Base-by-base conservation (phyloP, 345 rosid genomes). In the Heritiera littoralis region DNA sequence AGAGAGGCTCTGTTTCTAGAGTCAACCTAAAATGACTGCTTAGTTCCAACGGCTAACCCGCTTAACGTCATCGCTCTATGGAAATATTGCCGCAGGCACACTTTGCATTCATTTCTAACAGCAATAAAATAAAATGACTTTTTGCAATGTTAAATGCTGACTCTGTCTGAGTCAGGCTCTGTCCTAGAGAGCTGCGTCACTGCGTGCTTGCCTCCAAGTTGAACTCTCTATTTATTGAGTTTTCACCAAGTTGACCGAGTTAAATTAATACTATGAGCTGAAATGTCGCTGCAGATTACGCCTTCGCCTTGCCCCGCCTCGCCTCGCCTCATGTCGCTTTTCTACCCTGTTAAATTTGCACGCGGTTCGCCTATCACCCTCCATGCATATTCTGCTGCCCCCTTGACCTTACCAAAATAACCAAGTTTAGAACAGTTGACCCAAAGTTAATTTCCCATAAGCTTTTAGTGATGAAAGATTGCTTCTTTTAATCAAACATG, bases 11-110 rank as follows among this genome's bases (percentile, higher is more conserved):
- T 51, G 61, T 35, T 72, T 13, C 6, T 30, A 13, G 40, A 14
- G 75, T 72, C 75, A 72, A 51, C 41, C 64, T 52, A 69, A 51
- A 28, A 64, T 65, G 45, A 14, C 46, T 65, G n/a, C 69, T 15
- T 0, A 0, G 56, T 52, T 52, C 75, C 20, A 85, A 82, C 87
- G 87, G 83, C 83, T 82, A 75, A 4, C 66, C 66, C 60, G 0
- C 5, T 52, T 72, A 77, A 79, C 74, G 74, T 81, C 8, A 56
- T 7, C 61, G 3, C 28, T 7, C 58, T 3, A 55, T 55, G 5
- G 59, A 55, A 54, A 56, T 56, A 2, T n/a, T 7, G 61, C 58
- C n/a, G 58, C n/a, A 4, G 58, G n/a, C 61, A n/a, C 61, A 18
- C 10, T 18, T n/a, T 56, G 28, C 35, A 23, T 59, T 59, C 3